A percentile compares a stretch with the other conserved stretches of the same genome.
These are phyloP conservation scores for Madurella mycetomatis DNA, from an alignment of 2,329 filamentous ascomycete species.

Conservation along the genomic window DNA sequence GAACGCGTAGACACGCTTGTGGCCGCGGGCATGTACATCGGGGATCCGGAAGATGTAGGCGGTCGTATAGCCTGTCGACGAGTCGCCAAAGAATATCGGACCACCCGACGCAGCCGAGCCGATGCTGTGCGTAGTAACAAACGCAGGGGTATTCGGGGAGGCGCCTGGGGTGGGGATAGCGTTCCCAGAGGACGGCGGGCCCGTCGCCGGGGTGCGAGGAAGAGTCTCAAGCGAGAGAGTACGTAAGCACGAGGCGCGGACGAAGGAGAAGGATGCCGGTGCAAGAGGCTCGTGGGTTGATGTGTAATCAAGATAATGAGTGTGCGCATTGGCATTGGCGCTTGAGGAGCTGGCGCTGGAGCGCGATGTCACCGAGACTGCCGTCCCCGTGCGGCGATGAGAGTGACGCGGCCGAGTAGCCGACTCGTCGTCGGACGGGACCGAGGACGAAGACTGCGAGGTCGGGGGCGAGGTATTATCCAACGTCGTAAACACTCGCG, in stretches of 20 bases:
- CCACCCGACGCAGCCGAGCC: constrained; percentile 56
- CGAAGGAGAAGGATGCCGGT: constrained; percentile 60
- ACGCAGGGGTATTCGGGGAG: constrained; percentile 38
- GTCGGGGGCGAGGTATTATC: constrained; percentile 48
- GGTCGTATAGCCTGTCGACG: constrained; percentile 61
- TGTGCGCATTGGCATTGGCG: constrained; percentile 41
- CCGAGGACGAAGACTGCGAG: constrained; percentile 43
- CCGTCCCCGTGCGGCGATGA: constrained; percentile 40
- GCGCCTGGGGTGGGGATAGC: constrained; percentile 36
- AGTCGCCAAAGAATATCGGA: constrained; percentile 65
- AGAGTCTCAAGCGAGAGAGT: constrained; percentile 64
- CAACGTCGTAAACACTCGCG: constrained; percentile 45
- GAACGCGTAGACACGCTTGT: constrained; percentile 66
- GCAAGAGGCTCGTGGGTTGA: constrained; percentile 62
- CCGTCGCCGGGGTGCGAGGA: constrained; percentile 46
- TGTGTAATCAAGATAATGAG: constrained; percentile 64
- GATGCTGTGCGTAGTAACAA: constrained; percentile 51
- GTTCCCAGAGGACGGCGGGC: constrained; percentile 29
- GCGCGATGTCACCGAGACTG: constrained; percentile 45
- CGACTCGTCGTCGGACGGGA: constrained; percentile 42
- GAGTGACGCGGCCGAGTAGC: constrained; percentile 23
- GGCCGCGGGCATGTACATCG: constrained; percentile 62
- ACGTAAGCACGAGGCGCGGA: constrained; percentile 62
- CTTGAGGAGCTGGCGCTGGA: constrained; percentile 49
- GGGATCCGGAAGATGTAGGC: constrained; percentile 68